These are phyloP conservation scores for Diplocarpon mali DNA, from an alignment of 2,329 filamentous ascomycete genomes.

Conservation along the genomic window DNA sequence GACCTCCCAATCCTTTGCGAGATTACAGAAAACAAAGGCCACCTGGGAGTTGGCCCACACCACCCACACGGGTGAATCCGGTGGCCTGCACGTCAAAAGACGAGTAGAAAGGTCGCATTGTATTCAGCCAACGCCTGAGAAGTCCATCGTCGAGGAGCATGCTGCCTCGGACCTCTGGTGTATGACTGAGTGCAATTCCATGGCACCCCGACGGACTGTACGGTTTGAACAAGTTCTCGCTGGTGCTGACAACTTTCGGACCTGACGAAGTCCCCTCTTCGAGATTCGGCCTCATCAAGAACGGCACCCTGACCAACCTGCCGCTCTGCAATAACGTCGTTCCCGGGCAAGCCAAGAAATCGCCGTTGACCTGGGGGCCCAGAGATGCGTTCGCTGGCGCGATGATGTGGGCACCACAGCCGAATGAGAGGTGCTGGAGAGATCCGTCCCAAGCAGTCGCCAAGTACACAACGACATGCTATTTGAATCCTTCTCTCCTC, in stretches of 20 bases:
- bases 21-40: conserved; percentile 28
- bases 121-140: conserved; percentile 40
- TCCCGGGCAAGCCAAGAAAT: conserved; percentile 41
- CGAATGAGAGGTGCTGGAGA: too few relatives aligned
- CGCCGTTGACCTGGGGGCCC: conserved; percentile 40
- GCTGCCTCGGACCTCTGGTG: conserved; percentile 42
- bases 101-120: conserved; percentile 40
- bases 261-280: conserved; percentile 54
- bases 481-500: too few relatives aligned
- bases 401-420: too few relatives aligned
- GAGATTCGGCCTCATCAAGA: conserved; percentile 51
- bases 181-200: conserved; percentile 45
- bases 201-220: conserved; percentile 24
- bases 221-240: conserved; percentile 34
- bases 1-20: conserved; percentile 21
- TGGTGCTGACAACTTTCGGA: conserved; percentile 41
- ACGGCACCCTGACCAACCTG: conserved; percentile 51
- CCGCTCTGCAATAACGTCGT: conserved; percentile 43
- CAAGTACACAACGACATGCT: too few relatives aligned
- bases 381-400: conserved; percentile 28
- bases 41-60: conserved; percentile 43
- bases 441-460: too few relatives aligned
- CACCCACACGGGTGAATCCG: conserved; percentile 32
- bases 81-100: conserved; percentile 49
- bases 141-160: conserved; percentile 42